These are phyloP conservation scores for Colletotrichum higginsianum DNA, from an alignment of 2,329 filamentous ascomycete species.

Conservation along the genomic window DNA sequence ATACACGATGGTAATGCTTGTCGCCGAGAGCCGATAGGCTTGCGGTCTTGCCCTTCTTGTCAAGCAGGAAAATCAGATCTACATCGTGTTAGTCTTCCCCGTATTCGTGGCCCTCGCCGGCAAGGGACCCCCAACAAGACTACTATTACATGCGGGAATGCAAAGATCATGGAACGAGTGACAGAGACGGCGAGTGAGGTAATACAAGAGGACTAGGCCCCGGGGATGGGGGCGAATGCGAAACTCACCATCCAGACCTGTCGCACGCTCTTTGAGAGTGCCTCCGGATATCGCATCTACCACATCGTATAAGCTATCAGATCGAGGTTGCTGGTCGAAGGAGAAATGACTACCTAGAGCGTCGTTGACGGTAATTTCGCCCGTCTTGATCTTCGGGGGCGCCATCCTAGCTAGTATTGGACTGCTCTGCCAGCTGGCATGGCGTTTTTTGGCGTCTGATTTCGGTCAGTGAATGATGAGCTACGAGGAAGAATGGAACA, in stretches of 20 bases:
- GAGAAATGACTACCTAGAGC: conserved; percentile 27
- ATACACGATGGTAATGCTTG: conserved; percentile 84
- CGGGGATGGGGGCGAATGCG: not conserved
- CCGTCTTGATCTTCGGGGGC: conserved; percentile 35
- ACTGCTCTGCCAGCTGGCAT: not conserved
- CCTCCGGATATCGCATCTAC: conserved; percentile 50
- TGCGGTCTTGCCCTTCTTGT: conserved; percentile 52
- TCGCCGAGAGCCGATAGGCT: conserved; percentile 67
- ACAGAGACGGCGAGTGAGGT: too few species aligned
- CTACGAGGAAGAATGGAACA: not conserved
- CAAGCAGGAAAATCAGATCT: conserved; percentile 57
- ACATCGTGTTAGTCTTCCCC: not conserved
- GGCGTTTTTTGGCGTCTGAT: not conserved
- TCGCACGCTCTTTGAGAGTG: conserved; percentile 55
- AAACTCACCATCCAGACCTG: conserved; percentile 58
- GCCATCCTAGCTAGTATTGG: conserved; percentile 28
- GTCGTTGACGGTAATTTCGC: conserved; percentile 38
- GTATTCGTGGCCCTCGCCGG: not conserved
- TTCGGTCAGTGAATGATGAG: not conserved
- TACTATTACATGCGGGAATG: too few species aligned
- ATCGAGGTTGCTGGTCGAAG: too few species aligned
- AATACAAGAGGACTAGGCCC: not conserved
- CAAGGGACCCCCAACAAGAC: not conserved
- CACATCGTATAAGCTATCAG: conserved; percentile 3
- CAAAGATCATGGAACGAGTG: not conserved